Percentiles rank a stretch among this genome's conserved stretches.
phyloP scores from a whole-genome alignment of 805 yeast species.

The Zygosaccharomyces bailii region DNA sequence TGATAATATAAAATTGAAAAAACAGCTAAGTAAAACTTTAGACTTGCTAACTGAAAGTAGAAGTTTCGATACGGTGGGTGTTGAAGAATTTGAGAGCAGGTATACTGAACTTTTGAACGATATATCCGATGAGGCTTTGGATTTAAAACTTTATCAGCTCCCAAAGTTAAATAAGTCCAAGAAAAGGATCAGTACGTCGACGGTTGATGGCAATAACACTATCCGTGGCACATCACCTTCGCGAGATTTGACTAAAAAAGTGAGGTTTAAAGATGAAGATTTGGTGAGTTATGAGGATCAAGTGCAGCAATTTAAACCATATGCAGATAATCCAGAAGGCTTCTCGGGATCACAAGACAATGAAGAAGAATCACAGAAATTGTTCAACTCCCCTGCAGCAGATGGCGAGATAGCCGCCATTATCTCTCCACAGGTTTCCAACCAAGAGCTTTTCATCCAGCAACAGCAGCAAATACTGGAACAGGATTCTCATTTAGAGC shows the following conservation, averaged over 20 bases:
- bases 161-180: slow-evolving; percentile 9
- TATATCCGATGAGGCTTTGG: slow-evolving; percentile 17
- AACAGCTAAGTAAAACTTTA: slow-evolving; percentile 21
- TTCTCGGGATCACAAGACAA: neutral
- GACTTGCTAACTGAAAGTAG: slow-evolving; percentile 17
- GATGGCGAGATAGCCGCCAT: neutral
- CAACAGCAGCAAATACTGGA: slow-evolving; percentile 47
- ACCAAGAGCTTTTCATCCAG: slow-evolving; percentile 38
- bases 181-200: slow-evolving; percentile 1
- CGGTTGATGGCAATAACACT: neutral
- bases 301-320: slow-evolving; percentile 23
- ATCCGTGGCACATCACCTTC: neutral
- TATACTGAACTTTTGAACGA: slow-evolving; percentile 20
- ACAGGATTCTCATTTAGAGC: slow-evolving; percentile 45
- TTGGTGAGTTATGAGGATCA: slow-evolving; percentile 10
- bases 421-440: slow-evolving; percentile 23
- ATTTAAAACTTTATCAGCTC: slow-evolving; percentile 14
- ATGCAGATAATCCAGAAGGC: slow-evolving; percentile 21
- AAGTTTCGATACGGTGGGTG: slow-evolving; percentile 7
- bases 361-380: slow-evolving; percentile 7
- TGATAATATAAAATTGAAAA: slow-evolving; percentile 26
- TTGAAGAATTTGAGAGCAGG: slow-evolving; percentile 7
- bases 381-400: slow-evolving; percentile 2
- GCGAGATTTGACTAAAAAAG: slow-evolving; percentile 21
- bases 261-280: slow-evolving; percentile 28